These are phyloP conservation scores for Suillus variegatus DNA, from an alignment of 768 basidiomycete genomes.

Conservation along the genomic window DNA sequence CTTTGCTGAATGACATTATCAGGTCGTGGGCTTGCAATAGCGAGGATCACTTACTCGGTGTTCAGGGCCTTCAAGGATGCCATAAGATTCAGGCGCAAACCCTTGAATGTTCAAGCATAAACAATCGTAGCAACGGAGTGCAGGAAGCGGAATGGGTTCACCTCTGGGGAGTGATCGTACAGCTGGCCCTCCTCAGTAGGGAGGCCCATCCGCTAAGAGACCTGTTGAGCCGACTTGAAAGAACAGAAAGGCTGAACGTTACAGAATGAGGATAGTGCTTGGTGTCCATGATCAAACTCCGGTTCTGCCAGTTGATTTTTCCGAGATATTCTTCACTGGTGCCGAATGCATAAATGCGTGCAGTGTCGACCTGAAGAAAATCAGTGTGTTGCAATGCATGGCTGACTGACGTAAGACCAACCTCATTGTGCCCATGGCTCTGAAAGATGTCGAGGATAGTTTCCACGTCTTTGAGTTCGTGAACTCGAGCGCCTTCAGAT, in stretches of 20 bases:
- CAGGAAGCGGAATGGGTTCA: background rate
- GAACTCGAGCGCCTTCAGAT: conserved; percentile 49
- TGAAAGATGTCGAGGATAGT: conserved; percentile 56
- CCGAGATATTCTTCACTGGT: conserved; percentile 46
- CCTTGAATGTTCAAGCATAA: conserved; percentile 14
- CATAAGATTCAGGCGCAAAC: conserved; percentile 36
- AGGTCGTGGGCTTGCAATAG: background rate
- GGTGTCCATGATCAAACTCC: conserved; percentile 58
- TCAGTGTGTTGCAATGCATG: background rate
- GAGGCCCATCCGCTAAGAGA: conserved; percentile 1
- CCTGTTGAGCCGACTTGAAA: background rate
- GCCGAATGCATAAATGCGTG: conserved; percentile 27
- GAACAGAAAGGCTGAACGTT: background rate
- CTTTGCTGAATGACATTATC: conserved; percentile 9
- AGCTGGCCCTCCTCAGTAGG: conserved; percentile 6
- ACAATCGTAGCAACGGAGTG: background rate
- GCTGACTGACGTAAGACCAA: conserved; percentile 19
- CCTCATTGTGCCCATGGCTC: conserved; percentile 57
- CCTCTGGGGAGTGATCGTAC: conserved; percentile 26
- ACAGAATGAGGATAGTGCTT: conserved; percentile 52
- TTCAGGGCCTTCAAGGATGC: conserved; percentile 45
- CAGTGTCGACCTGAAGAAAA: conserved; percentile 28
- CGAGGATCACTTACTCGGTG: conserved; percentile 41
- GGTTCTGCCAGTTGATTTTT: conserved; percentile 47
- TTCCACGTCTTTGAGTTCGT: conserved; percentile 48